Conservation (phyloP, 345 rosid genomes). For the Combretum micranthum region DNA sequence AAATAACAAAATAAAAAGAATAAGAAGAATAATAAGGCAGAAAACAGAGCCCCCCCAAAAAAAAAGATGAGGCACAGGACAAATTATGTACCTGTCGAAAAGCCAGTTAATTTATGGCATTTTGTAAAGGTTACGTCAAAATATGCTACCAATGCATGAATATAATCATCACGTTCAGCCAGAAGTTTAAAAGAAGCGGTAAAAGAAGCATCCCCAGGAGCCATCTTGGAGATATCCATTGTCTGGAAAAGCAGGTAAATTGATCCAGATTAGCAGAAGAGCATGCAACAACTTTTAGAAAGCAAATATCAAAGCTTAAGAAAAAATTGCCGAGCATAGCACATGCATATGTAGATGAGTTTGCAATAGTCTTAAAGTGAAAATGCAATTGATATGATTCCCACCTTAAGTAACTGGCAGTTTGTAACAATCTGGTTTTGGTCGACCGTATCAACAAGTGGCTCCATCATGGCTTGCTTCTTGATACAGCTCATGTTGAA, state of each 20-base stretch:
- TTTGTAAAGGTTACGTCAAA: slow-evolving; percentile 94
- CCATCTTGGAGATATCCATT: slow-evolving; percentile 96
- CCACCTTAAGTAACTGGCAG: slow-evolving; percentile 76
- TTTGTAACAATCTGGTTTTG: slow-evolving; percentile 89
- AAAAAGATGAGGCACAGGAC: background rate
- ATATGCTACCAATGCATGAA: slow-evolving; percentile 98
- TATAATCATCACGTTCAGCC: slow-evolving; percentile 92
- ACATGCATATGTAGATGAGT: no score
- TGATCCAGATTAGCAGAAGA: slow-evolving; percentile 2
- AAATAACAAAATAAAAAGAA: no score
- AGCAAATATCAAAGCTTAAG: background rate
- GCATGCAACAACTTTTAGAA: background rate
- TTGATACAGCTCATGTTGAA: slow-evolving; percentile 98
- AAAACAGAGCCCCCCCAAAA: no score
- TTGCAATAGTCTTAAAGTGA: background rate
- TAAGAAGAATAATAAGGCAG: no score
- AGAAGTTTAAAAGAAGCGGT: slow-evolving; percentile 89
- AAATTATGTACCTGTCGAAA: slow-evolving; percentile 75
- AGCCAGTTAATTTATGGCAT: slow-evolving; percentile 89
- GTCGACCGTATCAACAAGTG: slow-evolving; percentile 93
- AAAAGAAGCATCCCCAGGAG: slow-evolving; percentile 92
- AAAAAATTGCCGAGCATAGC: no score
- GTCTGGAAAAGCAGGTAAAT: slow-evolving; percentile 40
- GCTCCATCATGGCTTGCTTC: slow-evolving; percentile 94
- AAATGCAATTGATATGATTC: background rate